phyloP scores from a whole-genome alignment of 257 asterid species.

The Solanum pimpinellifolium region DNA sequence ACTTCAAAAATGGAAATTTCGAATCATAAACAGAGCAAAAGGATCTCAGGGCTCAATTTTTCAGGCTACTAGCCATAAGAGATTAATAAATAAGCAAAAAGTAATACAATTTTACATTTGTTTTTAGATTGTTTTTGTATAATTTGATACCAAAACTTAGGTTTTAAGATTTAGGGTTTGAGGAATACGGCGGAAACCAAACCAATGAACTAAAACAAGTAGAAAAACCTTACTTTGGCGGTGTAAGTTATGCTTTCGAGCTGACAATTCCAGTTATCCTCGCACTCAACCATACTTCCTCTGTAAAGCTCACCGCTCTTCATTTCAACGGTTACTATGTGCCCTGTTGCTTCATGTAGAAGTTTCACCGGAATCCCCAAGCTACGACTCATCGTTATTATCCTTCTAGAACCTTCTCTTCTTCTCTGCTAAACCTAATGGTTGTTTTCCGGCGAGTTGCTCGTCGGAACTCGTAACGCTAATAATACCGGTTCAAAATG shows the following conservation, averaged over 20 bases:
- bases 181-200: background rate
- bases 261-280: slow-evolving; percentile 45
- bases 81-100: background rate
- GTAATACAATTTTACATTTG: background rate
- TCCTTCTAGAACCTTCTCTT: background rate
- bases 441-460: background rate
- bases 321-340: slow-evolving; percentile 74
- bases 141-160: background rate
- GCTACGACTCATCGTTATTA: slow-evolving; percentile 59
- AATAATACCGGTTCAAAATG: background rate
- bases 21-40: background rate
- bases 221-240: slow-evolving; percentile 18
- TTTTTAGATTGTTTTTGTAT: no score
- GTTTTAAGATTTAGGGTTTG: background rate
- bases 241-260: slow-evolving; percentile 40
- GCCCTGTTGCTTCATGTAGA: slow-evolving; percentile 89
- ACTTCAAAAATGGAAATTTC: background rate
- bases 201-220: background rate
- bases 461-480: background rate
- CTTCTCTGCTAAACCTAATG: slow-evolving; percentile 1
- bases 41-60: background rate
- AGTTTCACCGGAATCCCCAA: slow-evolving; percentile 92
- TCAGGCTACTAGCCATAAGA: background rate
- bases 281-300: slow-evolving; percentile 70
- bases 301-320: slow-evolving; percentile 87